Base-by-base conservation (phyloP, 2,329 filamentous ascomycete genomes). In the Leptosphaerulina australis region DNA sequence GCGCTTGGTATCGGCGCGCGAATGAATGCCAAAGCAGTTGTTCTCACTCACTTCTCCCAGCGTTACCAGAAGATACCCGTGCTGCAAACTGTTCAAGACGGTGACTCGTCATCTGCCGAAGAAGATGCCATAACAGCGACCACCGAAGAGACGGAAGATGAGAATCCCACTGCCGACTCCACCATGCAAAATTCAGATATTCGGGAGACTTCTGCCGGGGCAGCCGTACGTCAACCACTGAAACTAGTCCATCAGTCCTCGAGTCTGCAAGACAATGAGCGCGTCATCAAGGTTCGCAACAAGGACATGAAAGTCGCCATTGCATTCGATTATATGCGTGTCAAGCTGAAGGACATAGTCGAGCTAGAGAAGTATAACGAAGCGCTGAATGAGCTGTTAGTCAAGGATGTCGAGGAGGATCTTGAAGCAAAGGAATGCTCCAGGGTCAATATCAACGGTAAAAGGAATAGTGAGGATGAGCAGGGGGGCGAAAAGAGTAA, bases 1-100 rank as follows among this genome's bases (percentile, higher is more conserved):
- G 94, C 94, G 1, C 81, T 99, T 3, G 80, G 79, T 34, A 82
- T 97, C 3, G 93, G 88, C 1, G 80, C 82, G 10, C 75, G 79
- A 35, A 99, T 99, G 94, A 74, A 82, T 21, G 94, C 92, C 0
- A 83, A 86, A 57, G 81, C 89, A 12, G 86, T 94, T 12, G 76
- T 99, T 46, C 80, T 99, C 38, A 99, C 94, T 6, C 94, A 99
- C 72, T 99, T 99, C 74, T 92, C 87, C 46, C 94, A 99, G 76
- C 82, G 94, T 6, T 99, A 99, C 72, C 88, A 90, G 64, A 93
- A 93, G 74, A 78, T 84, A 25, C 85, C 82, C 2, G 76, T 80
- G 2, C 71, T 83, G 3, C 77, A 82, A 39, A 63, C 67, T 1
- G 62, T 70, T 9, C 64, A 63, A 10, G 63, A 65, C 15, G 62